These are phyloP conservation scores for Diatrype stigma DNA, from an alignment of 2,329 filamentous ascomycete species.

Conservation along the genomic window DNA sequence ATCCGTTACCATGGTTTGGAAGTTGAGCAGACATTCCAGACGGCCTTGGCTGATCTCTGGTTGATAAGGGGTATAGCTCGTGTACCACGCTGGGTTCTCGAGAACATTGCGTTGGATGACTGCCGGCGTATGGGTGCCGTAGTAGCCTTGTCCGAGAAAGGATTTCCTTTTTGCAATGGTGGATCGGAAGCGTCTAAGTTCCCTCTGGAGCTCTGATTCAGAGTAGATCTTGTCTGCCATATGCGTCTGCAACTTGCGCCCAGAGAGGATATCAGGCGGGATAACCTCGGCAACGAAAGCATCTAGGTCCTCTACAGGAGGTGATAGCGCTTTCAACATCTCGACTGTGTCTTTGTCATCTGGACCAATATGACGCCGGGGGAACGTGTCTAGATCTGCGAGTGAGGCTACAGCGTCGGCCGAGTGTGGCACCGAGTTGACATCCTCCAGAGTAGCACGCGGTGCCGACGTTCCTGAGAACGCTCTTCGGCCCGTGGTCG, in stretches of 20 bases:
- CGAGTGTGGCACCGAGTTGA: constrained; percentile 18
- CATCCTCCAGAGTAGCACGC: constrained; percentile 5
- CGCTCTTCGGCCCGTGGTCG: constrained; percentile 9
- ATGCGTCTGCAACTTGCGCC: constrained; percentile 56
- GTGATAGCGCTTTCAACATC: constrained; percentile 79
- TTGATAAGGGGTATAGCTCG: constrained; percentile 96
- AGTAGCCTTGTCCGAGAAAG: constrained; percentile 86
- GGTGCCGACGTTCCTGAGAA: constrained; percentile 10
- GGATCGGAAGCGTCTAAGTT: no score
- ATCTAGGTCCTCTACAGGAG: constrained; percentile 69
- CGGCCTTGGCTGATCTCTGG: constrained; percentile 95
- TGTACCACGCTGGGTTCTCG: constrained; percentile 95
- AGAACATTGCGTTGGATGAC: constrained; percentile 92
- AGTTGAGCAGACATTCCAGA: constrained; percentile 88
- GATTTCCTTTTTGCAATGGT: no score
- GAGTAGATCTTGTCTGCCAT: constrained; percentile 44
- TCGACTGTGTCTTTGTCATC: constrained; percentile 62
- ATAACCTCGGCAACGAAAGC: constrained; percentile 83
- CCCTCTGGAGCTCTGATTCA: constrained; percentile 49
- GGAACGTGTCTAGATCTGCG: constrained; percentile 58
- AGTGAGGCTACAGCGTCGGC: constrained; percentile 13
- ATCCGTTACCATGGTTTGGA: constrained; percentile 88
- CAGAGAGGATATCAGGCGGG: constrained; percentile 71
- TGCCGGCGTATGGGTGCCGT: constrained; percentile 77
- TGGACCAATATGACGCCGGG: constrained; percentile 83